Conservation (phyloP, 805 yeast genomes). For the Nadsonia fulvescens region DNA sequence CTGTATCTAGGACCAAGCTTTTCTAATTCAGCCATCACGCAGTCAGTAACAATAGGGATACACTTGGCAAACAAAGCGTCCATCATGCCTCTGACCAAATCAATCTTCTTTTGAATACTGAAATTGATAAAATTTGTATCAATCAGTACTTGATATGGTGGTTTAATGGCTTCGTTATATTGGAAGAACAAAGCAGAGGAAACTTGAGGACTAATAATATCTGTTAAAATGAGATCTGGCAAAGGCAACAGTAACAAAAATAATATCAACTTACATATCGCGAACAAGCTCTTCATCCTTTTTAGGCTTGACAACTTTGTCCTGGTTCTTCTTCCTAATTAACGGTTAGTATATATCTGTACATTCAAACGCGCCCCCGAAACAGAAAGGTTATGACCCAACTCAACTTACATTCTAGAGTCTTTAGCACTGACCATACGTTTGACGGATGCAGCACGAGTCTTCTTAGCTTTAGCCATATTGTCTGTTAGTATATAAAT, state of each 20-base stretch:
- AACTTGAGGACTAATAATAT: constrained; percentile 54
- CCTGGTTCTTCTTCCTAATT: constrained; percentile 21
- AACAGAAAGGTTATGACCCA: no score
- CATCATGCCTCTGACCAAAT: constrained; percentile 92
- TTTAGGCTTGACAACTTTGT: constrained; percentile 23
- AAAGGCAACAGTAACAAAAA: no score
- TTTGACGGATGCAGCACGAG: constrained; percentile 89
- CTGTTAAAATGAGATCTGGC: neutral
- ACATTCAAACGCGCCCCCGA: no score
- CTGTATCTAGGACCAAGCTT: constrained; percentile 89
- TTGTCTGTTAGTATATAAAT: no score
- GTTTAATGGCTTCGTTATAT: constrained; percentile 81
- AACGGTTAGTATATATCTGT: no score
- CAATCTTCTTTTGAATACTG: constrained; percentile 89
- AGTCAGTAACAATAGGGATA: constrained; percentile 88
- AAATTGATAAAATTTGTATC: constrained; percentile 96
- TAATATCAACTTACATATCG: constrained; percentile 26
- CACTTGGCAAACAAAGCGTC: constrained; percentile 87
- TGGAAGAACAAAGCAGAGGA: constrained; percentile 92
- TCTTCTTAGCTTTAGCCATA: constrained; percentile 95
- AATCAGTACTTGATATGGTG: constrained; percentile 91
- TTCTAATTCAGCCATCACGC: constrained; percentile 96
- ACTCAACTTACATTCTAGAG: constrained; percentile 29
- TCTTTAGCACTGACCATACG: constrained; percentile 63
- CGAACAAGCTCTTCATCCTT: constrained; percentile 64